phyloP scores from a whole-genome alignment of 2,329 filamentous ascomycete species.

The Bertia moriformis region DNA sequence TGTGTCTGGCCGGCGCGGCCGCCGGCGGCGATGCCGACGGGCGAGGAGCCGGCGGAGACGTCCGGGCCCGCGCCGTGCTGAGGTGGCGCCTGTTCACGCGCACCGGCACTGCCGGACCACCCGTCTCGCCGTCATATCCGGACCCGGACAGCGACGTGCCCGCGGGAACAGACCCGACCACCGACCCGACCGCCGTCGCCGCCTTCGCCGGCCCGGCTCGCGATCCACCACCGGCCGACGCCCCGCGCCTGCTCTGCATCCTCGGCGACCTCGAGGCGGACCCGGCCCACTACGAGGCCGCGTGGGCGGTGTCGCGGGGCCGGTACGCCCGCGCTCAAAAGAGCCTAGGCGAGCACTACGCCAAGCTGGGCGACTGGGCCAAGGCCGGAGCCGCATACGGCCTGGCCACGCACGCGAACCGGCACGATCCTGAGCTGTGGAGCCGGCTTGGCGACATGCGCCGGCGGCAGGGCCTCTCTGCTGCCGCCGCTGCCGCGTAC shows the following conservation, averaged over 20 bases:
- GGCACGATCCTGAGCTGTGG: constrained; percentile 74
- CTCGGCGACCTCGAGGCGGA: constrained; percentile 76
- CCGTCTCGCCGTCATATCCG: constrained; percentile 10
- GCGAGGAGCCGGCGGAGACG: constrained; percentile 48
- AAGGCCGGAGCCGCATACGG: constrained; percentile 66
- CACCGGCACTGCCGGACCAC: constrained; percentile 20
- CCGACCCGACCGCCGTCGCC: constrained; percentile 36
- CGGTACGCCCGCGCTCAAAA: constrained; percentile 79
- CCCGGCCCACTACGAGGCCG: constrained; percentile 61
- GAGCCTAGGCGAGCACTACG: constrained; percentile 67
- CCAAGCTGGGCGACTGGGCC: constrained; percentile 48
- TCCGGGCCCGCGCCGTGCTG: constrained; percentile 65
- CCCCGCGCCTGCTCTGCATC: constrained; percentile 81
- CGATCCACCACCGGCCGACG: constrained; percentile 61
- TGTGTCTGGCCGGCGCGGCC: constrained; percentile 62
- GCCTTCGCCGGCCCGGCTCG: constrained; percentile 49
- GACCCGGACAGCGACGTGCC: constrained; percentile 21
- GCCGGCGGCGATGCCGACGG: constrained; percentile 47
- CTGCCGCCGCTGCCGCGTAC: constrained; percentile 71
- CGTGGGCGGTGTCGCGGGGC: constrained; percentile 71
- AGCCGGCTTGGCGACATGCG: constrained; percentile 79
- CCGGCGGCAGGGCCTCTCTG: constrained; percentile 62
- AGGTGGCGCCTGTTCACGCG: constrained; percentile 66
- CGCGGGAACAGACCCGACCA: constrained; percentile 35
- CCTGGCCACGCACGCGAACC: constrained; percentile 64